These are phyloP conservation scores for Pyrenopolyporus hunteri DNA, from an alignment of 495 filamentous ascomycete genomes.

Conservation along the genomic window DNA sequence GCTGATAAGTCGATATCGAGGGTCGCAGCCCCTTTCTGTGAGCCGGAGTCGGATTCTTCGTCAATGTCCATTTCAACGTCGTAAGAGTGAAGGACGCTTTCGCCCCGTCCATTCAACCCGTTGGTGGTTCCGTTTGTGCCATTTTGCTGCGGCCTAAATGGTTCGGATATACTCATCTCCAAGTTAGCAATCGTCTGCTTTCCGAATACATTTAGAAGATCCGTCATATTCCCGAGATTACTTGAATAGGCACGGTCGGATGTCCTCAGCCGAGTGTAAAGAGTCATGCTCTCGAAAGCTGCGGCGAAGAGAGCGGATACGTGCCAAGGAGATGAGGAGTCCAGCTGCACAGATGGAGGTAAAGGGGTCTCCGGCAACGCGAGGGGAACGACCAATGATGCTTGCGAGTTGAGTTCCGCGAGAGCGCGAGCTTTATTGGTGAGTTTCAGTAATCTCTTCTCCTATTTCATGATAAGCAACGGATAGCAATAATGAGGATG, in stretches of 20 bases:
- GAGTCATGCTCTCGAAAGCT: slow-evolving; percentile 78
- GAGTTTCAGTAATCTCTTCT: slow-evolving; percentile 56
- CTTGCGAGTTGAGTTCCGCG: slow-evolving; percentile 67
- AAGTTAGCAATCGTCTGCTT: slow-evolving; percentile 81
- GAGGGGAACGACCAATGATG: slow-evolving; percentile 81
- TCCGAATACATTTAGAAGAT: slow-evolving; percentile 74
- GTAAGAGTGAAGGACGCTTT: slow-evolving; percentile 9
- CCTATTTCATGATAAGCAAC: slow-evolving; percentile 52
- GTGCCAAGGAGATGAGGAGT: slow-evolving; percentile 78
- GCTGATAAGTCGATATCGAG: slow-evolving; percentile 67
- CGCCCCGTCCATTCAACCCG: slow-evolving; percentile 27
- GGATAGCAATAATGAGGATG: background rate
- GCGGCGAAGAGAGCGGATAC: slow-evolving; percentile 76
- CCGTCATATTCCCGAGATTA: slow-evolving; percentile 68
- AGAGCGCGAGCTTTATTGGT: slow-evolving; percentile 75
- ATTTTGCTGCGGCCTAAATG: slow-evolving; percentile 15
- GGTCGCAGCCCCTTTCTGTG: slow-evolving; percentile 43
- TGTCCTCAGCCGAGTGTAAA: slow-evolving; percentile 74
- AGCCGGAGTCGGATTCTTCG: slow-evolving; percentile 36
- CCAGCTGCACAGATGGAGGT: slow-evolving; percentile 66
- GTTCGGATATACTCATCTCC: slow-evolving; percentile 55
- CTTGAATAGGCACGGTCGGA: slow-evolving; percentile 51
- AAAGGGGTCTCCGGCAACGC: slow-evolving; percentile 62
- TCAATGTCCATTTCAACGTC: slow-evolving; percentile 7
- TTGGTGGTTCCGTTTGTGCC: slow-evolving; percentile 29